Percentiles rank a stretch among this genome's conserved stretches.
phyloP scores from a whole-genome alignment of 2,329 filamentous ascomycete genomes.

The Colletotrichum sp. region DNA sequence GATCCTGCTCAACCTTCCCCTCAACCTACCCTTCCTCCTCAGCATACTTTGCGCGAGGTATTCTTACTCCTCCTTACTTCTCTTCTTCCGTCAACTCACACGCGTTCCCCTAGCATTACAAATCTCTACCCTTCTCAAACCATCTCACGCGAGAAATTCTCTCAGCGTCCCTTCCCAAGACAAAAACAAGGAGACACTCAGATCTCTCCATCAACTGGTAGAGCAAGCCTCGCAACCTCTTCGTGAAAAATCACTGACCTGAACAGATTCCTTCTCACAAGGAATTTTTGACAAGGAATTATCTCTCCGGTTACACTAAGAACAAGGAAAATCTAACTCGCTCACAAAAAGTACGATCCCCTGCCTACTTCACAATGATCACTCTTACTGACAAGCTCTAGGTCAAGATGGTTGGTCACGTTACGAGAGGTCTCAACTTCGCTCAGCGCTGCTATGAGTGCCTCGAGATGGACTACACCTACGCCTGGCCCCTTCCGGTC shows the following conservation, averaged over 20 bases:
- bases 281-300: background rate
- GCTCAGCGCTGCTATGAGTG: background rate
- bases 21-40: background rate
- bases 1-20: background rate
- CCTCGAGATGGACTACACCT: background rate
- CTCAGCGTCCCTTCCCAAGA: background rate
- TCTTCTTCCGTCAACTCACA: background rate
- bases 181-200: background rate
- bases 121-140: background rate
- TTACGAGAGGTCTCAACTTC: constrained; percentile 2
- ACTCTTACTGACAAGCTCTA: background rate
- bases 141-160: background rate
- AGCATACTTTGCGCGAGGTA: background rate
- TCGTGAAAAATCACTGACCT: background rate
- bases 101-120: background rate
- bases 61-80: background rate
- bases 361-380: background rate
- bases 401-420: background rate
- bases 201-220: background rate
- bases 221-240: background rate
- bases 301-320: background rate
- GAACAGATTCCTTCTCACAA: background rate
- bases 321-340: background rate
- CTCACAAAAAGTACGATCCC: background rate
- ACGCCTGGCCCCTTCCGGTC: constrained; percentile 1